phyloP scores from a whole-genome alignment of 805 yeast genomes.

The Saturnispora kantuleensis region DNA sequence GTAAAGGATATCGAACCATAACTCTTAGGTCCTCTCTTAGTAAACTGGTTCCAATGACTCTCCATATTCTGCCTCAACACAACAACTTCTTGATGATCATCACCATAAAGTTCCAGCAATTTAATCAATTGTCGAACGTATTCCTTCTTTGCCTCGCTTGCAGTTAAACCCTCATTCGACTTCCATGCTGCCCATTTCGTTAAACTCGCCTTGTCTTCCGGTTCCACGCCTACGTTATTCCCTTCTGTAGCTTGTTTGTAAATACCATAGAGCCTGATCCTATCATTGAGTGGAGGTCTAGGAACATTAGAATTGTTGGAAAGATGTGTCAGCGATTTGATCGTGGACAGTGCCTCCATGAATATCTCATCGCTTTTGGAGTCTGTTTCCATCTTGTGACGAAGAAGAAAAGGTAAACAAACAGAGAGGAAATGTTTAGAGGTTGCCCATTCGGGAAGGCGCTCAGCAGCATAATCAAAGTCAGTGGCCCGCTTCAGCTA shows the following conservation, averaged over 20 bases:
- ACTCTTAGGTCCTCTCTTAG: neutral
- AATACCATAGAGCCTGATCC: conserved; percentile 66
- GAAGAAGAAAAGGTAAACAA: neutral
- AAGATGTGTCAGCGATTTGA: conserved; percentile 58
- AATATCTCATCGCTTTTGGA: conserved; percentile 63
- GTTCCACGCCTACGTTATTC: conserved; percentile 61
- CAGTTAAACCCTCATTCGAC: conserved; percentile 54
- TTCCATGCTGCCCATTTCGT: conserved; percentile 86
- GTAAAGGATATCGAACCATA: conserved; percentile 1
- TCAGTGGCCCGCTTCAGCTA: neutral
- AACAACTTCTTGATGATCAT: conserved; percentile 56
- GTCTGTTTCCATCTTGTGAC: neutral
- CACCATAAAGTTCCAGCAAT: conserved; percentile 52
- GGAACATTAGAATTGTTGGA: conserved; percentile 56
- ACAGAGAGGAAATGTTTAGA: too few relatives aligned
- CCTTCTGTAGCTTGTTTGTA: conserved; percentile 91
- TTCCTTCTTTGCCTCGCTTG: conserved; percentile 62
- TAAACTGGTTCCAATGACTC: conserved; percentile 55
- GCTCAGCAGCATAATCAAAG: too few relatives aligned
- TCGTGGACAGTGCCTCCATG: conserved; percentile 72
- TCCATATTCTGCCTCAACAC: conserved; percentile 44
- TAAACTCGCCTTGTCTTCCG: conserved; percentile 50
- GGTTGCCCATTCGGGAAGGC: too few relatives aligned
- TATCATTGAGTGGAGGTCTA: conserved; percentile 62
- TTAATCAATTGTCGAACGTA: conserved; percentile 62